A percentile compares a stretch with the other conserved stretches of the same genome.
Evolutionary conservation across 2,329 filamentous ascomycete species (phyloP).

Genomic region (Xylaria sp.): DNA sequence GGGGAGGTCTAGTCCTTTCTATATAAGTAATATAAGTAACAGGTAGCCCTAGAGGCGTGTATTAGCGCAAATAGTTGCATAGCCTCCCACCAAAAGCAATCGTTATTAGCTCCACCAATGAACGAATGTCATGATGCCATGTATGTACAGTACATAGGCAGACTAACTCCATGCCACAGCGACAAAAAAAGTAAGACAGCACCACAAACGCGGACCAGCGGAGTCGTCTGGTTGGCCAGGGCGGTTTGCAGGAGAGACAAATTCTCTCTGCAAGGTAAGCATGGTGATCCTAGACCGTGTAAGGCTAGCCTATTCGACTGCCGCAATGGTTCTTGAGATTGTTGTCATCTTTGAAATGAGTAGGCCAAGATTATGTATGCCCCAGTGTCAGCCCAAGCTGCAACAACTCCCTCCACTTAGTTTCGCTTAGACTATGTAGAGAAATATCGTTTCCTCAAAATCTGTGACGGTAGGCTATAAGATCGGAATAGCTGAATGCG

Average conservation of each 20-base stretch:
- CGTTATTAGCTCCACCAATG: constrained; percentile 20
- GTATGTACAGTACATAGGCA: not conserved
- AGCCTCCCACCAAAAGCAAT: constrained; percentile 27
- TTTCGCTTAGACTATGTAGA: not conserved
- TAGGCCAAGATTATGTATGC: constrained; percentile 12
- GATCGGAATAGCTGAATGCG: not conserved
- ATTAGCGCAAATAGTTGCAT: constrained; percentile 23
- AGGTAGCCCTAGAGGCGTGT: not conserved
- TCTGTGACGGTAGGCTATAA: not conserved
- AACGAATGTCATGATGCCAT: constrained; percentile 14
- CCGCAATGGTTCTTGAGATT: constrained; percentile 6
- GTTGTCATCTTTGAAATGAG: not conserved
- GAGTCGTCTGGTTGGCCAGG: constrained; percentile 21
- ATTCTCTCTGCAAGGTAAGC: constrained; percentile 15
- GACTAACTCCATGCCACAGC: not conserved
- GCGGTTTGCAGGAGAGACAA: constrained; percentile 5
- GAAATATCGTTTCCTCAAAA: not conserved
- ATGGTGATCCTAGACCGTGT: not conserved
- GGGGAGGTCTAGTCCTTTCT: not conserved
- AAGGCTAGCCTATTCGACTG: constrained; percentile 12
- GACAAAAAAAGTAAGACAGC: constrained; percentile 20
- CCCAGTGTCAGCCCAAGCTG: constrained; percentile 11
- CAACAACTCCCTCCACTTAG: not conserved
- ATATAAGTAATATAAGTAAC: not conserved
- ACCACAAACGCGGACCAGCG: constrained; percentile 11